Evolutionary conservation across 208 protist genomes (phyloP), one percentile per base, ranked within the genome.

Genomic region (Acanthamoeba lenticulata): DNA sequence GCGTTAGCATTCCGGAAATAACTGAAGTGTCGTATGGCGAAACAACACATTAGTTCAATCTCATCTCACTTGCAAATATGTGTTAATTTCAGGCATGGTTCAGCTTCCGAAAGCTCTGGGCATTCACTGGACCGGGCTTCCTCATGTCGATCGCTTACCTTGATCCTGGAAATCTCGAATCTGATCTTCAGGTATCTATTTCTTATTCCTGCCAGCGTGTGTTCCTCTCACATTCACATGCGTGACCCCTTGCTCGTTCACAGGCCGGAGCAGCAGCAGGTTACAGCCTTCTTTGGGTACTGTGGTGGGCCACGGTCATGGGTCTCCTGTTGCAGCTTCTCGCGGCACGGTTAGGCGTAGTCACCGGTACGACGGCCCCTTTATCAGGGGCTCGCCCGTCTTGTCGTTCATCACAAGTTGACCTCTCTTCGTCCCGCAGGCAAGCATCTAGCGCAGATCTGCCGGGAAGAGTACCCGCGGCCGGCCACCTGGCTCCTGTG

Each of bases 101-200:
- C 85, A 88, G 49, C 62, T 96, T 94, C 85, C 45, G 45, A 44
- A 96, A 85, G 74, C 69, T 97, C 15, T 96, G 94, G 95, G 69
- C 94, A 29, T 97, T 96, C 65, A 94, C 95, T 36, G 97, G 97
- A 34, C 97, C 97, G 1, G 97, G 97, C 24, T 97, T 96, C 49
- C 93, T 98, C n/a, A 98, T 98, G 96, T 94, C 74, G 62, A 97
- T 98, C n/a, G 97, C 97, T 5, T 98, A 98, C 94, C 72, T 98
- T 5, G 97, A 98, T 90, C 97, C 97, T 15, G 97, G 97, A 55
- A 97, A 98, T 69, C 83, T 98, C 15, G 96, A 98, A 81, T 94
- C 94, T 11, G 97, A 98, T 74, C 81, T 98, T 60, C 95, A 98
- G 79, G 93, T 86, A 21, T 40, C 21, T 19, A 7, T 36, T 72